Percentiles rank a stretch among this genome's conserved stretches.
Conservation (phyloP, 176 grass and related monocot genomes). For the Musa acuminata region DNA sequence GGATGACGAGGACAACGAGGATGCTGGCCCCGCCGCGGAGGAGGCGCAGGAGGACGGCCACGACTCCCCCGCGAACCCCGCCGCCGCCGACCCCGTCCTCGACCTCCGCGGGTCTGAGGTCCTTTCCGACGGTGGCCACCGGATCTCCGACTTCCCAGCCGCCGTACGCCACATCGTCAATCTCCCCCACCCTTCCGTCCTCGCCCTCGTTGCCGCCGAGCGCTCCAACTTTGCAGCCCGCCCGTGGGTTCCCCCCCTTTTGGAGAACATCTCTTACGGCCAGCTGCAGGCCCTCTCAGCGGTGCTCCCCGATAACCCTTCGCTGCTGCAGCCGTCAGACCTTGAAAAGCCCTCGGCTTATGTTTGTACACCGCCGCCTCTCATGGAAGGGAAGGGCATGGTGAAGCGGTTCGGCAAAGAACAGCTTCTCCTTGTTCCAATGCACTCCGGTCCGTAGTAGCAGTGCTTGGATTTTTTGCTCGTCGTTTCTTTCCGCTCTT, state of each 20-base stretch:
- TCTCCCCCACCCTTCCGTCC: slow-evolving; percentile 59
- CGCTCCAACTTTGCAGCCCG: slow-evolving; percentile 11
- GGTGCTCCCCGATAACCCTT: slow-evolving; percentile 65
- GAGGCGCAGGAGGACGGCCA: slow-evolving; percentile 21
- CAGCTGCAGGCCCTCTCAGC: slow-evolving; percentile 70
- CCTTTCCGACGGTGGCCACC: slow-evolving; percentile 30
- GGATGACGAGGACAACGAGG: slow-evolving; percentile 22
- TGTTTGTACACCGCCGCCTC: slow-evolving; percentile 63
- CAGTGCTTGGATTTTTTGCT: neutral
- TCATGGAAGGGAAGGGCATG: slow-evolving; percentile 79
- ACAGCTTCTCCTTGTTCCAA: slow-evolving; percentile 48
- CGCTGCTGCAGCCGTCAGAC: slow-evolving; percentile 38
- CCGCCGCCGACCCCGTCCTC: slow-evolving; percentile 34
- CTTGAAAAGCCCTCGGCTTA: slow-evolving; percentile 61
- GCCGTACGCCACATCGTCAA: slow-evolving; percentile 43
- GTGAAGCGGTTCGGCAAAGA: slow-evolving; percentile 35
- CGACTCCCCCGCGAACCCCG: slow-evolving; percentile 2
- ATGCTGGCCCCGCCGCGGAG: slow-evolving; percentile 22
- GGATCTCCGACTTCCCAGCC: slow-evolving; percentile 53
- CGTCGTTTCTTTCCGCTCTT: neutral
- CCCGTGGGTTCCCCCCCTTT: slow-evolving; percentile 2
- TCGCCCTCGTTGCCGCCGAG: slow-evolving; percentile 57
- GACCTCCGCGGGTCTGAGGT: slow-evolving; percentile 73
- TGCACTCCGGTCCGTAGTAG: slow-evolving; percentile 48
- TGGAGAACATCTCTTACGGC: slow-evolving; percentile 93